Percentiles rank a stretch among this genome's conserved stretches.
phyloP scores from a whole-genome alignment of 2,329 filamentous ascomycete genomes.

The Microdochium nivale region DNA sequence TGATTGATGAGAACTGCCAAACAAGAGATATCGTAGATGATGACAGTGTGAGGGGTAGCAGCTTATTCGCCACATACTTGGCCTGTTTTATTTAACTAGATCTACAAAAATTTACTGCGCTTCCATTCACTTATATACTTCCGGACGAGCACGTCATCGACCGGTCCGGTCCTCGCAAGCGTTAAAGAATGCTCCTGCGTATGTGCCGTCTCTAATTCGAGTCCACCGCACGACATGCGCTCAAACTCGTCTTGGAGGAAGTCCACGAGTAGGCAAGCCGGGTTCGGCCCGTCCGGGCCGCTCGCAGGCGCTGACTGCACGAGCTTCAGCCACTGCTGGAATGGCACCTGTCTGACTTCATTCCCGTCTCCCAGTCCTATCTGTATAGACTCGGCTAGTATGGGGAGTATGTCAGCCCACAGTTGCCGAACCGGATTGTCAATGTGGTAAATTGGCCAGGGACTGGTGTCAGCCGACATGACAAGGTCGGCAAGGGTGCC shows the following conservation, averaged over 20 bases:
- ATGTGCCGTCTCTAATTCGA: constrained; percentile 27
- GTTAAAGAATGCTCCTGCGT: constrained; percentile 25
- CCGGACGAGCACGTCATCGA: constrained; percentile 19
- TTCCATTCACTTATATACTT: constrained; percentile 26
- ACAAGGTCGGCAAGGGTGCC: constrained; percentile 15
- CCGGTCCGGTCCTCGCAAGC: constrained; percentile 20
- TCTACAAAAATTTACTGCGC: constrained; percentile 18
- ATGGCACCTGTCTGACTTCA: neutral
- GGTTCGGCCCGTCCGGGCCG: constrained; percentile 15
- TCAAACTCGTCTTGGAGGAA: constrained; percentile 24
- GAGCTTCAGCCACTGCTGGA: neutral
- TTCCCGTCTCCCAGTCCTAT: neutral
- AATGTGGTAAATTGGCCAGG: constrained; percentile 17
- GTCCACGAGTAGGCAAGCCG: constrained; percentile 18
- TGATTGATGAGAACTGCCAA: too few relatives aligned
- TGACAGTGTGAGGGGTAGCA: too few relatives aligned
- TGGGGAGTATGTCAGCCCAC: constrained; percentile 13
- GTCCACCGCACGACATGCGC: constrained; percentile 35
- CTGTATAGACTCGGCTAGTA: constrained; percentile 12
- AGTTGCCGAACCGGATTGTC: constrained; percentile 20
- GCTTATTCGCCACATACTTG: too few relatives aligned
- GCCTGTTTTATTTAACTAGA: too few relatives aligned
- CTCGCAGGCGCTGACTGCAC: neutral
- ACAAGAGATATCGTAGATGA: too few relatives aligned
- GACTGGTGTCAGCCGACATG: constrained; percentile 3